These are phyloP conservation scores for Wickerhamiella slavikovae DNA, from an alignment of 805 yeast species.

Conservation along the genomic window DNA sequence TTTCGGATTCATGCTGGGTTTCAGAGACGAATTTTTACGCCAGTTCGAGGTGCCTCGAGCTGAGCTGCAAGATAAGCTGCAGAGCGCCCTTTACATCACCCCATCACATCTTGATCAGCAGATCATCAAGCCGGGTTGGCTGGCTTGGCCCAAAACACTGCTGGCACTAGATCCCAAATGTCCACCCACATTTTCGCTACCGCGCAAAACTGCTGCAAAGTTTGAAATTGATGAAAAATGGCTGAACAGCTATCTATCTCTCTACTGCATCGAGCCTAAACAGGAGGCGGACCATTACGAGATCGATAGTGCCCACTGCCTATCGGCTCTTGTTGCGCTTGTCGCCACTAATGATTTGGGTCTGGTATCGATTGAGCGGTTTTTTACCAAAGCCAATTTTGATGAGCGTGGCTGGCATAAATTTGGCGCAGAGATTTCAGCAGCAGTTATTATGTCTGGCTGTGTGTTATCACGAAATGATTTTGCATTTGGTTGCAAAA, in stretches of 20 bases:
- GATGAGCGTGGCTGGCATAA: constrained; percentile 64
- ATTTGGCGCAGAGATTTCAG: constrained; percentile 39
- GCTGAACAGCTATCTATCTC: too few relatives aligned
- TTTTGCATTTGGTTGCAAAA: neutral
- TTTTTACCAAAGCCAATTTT: constrained; percentile 31
- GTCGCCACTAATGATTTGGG: constrained; percentile 25
- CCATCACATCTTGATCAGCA: neutral
- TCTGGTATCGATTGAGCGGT: constrained; percentile 26
- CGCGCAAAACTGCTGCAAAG: too few relatives aligned
- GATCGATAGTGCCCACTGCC: constrained; percentile 39
- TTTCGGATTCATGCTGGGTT: too few relatives aligned
- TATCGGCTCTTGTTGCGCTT: constrained; percentile 29
- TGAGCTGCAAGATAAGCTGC: too few relatives aligned
- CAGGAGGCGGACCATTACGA: constrained; percentile 41
- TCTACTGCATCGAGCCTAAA: too few relatives aligned
- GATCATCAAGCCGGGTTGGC: constrained; percentile 1
- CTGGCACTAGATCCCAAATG: too few relatives aligned
- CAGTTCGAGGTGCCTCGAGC: too few relatives aligned
- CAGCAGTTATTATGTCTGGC: constrained; percentile 8
- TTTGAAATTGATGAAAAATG: too few relatives aligned
- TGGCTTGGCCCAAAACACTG: constrained; percentile 1
- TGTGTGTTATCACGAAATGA: neutral
- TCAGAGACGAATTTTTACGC: too few relatives aligned
- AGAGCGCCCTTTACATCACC: too few relatives aligned
- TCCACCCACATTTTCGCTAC: too few relatives aligned